phyloP scores from a whole-genome alignment of 352 stramenopile genomes.

The Pythium coloratum region DNA sequence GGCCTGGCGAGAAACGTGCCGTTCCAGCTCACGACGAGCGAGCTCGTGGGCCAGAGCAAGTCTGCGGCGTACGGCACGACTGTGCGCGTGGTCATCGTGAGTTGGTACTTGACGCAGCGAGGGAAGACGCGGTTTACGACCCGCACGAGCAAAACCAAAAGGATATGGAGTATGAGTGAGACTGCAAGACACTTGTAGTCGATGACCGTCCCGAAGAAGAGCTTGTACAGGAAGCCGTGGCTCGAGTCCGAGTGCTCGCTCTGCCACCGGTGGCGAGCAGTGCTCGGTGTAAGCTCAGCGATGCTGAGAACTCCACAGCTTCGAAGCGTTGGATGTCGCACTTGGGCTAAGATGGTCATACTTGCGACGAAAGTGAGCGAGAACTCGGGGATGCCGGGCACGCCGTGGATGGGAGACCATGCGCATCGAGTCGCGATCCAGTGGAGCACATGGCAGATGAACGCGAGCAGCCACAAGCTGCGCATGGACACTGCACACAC shows the following conservation, averaged over 20 bases:
- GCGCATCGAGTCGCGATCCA: constrained; percentile 2
- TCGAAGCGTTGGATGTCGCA: background rate
- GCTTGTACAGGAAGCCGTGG: constrained; percentile 1
- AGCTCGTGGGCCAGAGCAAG: constrained; percentile 13
- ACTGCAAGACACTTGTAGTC: background rate
- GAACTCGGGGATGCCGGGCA: constrained; percentile 29
- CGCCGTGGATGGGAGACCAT: constrained; percentile 7
- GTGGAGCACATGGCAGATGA: constrained; percentile 18
- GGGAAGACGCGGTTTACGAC: background rate
- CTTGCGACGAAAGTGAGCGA: constrained; percentile 34
- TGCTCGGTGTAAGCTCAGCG: background rate
- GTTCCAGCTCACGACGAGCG: constrained; percentile 27
- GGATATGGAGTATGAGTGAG: background rate
- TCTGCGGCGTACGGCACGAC: constrained; percentile 18
- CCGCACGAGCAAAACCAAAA: background rate
- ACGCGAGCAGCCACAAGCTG: constrained; percentile 29
- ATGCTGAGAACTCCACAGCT: background rate
- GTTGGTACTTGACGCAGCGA: constrained; percentile 2
- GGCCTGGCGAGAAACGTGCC: constrained; percentile 11
- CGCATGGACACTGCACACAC: constrained; percentile 36
- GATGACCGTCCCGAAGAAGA: background rate
- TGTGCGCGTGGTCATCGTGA: constrained; percentile 13
- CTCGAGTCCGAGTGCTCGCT: background rate
- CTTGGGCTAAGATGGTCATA: constrained; percentile 31
- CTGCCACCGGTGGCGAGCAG: background rate